Percentiles rank a stretch among this genome's conserved stretches.
Conservation (phyloP, 805 yeast species). For the Yarrowia sp. region DNA sequence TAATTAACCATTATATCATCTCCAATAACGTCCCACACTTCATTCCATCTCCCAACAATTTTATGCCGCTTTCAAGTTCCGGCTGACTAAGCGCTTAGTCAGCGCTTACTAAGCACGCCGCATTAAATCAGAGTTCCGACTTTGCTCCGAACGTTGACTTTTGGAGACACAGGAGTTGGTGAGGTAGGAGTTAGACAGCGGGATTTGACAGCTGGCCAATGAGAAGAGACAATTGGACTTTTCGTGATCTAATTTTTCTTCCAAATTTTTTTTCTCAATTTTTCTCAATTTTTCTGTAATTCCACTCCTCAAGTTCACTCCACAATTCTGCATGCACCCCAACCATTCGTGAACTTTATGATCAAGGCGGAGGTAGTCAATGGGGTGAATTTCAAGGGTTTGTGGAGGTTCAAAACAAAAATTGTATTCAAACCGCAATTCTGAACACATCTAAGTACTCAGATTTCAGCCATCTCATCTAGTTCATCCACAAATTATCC, state of each 20-base stretch:
- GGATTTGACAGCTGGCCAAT: no score
- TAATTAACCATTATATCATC: no score
- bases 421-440: neutral
- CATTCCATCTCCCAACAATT: no score
- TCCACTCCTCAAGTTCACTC: neutral
- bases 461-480: neutral
- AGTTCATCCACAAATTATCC: neutral
- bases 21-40: no score
- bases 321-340: slow-evolving; percentile 4
- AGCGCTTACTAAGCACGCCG: neutral
- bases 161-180: no score
- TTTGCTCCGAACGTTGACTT: slow-evolving; percentile 10
- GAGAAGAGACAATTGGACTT: no score
- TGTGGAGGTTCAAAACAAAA: no score
- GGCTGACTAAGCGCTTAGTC: no score
- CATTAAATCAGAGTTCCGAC: neutral
- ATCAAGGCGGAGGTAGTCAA: neutral
- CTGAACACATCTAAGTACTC: neutral
- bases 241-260: no score
- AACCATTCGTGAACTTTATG: neutral
- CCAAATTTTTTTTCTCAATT: no score
- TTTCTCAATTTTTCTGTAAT: no score
- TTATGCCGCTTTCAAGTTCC: no score
- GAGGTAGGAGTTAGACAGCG: neutral
- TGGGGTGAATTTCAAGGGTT: neutral